These are phyloP conservation scores for Centella asiatica DNA, from an alignment of 129 eudicot species.

Conservation along the genomic window DNA sequence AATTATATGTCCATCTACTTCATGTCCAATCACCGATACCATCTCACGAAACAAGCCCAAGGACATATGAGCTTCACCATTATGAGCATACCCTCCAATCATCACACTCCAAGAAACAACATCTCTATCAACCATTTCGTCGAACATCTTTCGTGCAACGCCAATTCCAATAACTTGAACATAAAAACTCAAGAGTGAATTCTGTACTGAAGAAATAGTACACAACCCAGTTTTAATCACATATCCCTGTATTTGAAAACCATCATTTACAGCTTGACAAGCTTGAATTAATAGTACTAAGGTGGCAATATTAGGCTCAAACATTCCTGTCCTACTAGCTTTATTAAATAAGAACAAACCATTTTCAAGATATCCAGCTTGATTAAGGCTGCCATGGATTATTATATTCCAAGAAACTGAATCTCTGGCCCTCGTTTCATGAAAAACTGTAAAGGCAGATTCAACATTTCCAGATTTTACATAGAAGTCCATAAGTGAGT, in stretches of 20 bases:
- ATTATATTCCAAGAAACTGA: conserved; percentile 79
- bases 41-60: conserved; percentile 41
- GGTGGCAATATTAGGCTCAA: conserved; percentile 65
- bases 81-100: conserved; percentile 58
- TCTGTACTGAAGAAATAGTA: conserved; percentile 40
- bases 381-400: conserved; percentile 42
- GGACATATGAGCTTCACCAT: conserved; percentile 28
- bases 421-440: conserved; percentile 31
- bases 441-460: conserved; percentile 35
- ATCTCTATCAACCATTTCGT: conserved; percentile 76
- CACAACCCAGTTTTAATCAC: conserved; percentile 38
- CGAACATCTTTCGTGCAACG: conserved; percentile 56
- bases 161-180: conserved; percentile 25
- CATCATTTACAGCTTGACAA: conserved; percentile 31
- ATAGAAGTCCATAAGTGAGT: conserved; percentile 71
- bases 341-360: conserved; percentile 41
- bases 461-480: conserved; percentile 39
- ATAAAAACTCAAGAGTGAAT: conserved; percentile 50
- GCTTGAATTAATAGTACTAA: conserved; percentile 62
- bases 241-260: conserved; percentile 44
- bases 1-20: conserved; percentile 57
- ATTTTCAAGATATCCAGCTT: conserved; percentile 23
- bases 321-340: conserved; percentile 40
- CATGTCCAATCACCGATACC: conserved; percentile 21
- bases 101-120: conserved; percentile 76